phyloP scores from a whole-genome alignment of 179 eudicot genomes.

The Vitellaria paradoxa region DNA sequence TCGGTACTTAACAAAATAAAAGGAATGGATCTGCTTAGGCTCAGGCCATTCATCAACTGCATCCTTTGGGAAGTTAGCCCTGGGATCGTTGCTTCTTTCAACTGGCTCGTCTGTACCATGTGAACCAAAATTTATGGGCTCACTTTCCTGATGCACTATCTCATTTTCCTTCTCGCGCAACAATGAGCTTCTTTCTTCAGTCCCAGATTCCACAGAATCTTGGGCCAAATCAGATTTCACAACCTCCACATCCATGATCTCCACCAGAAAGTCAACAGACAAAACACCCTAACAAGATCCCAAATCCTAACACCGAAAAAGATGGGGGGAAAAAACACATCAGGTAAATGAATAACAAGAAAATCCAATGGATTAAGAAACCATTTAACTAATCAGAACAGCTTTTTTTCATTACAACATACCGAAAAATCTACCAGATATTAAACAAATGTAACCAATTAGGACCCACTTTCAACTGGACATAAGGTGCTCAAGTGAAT shows the following conservation, averaged over 20 bases:
- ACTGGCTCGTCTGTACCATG: conserved; percentile 51
- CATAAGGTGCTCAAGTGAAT: neutral
- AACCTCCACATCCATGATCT: conserved; percentile 47
- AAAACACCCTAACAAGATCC: conserved; percentile 6
- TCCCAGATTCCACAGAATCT: conserved; percentile 38
- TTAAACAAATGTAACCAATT: neutral
- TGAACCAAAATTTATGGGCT: conserved; percentile 55
- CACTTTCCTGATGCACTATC: conserved; percentile 29
- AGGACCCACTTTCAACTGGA: neutral
- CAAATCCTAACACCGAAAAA: neutral
- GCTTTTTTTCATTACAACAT: neutral
- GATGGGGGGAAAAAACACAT: neutral
- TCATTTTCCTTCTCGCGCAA: conserved; percentile 37
- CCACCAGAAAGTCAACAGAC: conserved; percentile 15
- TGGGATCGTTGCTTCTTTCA: conserved; percentile 35
- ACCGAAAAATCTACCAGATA: neutral
- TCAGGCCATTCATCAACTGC: conserved; percentile 89
- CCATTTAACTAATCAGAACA: neutral
- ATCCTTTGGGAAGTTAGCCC: conserved; percentile 54
- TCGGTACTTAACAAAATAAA: conserved; percentile 60
- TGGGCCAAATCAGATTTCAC: conserved; percentile 45
- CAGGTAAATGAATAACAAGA: neutral
- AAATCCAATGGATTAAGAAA: neutral
- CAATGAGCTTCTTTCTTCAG: conserved; percentile 19
- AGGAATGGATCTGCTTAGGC: conserved; percentile 48